A percentile compares a stretch with the other conserved stretches of the same genome.
Conservation (phyloP, 352 stramenopile genomes). For the Phytophthora sp. region DNA sequence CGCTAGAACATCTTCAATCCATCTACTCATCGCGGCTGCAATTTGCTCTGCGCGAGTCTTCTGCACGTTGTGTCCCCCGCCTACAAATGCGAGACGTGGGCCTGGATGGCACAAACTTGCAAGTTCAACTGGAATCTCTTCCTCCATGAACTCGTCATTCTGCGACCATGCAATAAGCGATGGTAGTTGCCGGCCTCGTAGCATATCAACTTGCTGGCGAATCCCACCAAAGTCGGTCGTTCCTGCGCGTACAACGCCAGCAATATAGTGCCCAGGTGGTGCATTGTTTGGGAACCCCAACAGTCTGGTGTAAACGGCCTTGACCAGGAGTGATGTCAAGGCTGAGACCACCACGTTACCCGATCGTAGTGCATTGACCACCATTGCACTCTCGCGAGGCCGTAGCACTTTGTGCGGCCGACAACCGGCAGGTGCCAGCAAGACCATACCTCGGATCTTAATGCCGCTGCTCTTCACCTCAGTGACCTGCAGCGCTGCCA, state of each 20-base stretch:
- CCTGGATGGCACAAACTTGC: constrained; percentile 32
- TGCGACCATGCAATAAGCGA: constrained; percentile 51
- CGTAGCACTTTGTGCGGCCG: constrained; percentile 47
- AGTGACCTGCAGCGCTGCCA: constrained; percentile 42
- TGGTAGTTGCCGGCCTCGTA: constrained; percentile 24
- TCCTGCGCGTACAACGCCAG: constrained; percentile 44
- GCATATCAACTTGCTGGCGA: constrained; percentile 32
- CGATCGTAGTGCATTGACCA: constrained; percentile 34
- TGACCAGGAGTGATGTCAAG: constrained; percentile 25
- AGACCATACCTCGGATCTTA: constrained; percentile 40
- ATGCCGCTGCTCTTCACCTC: not conserved
- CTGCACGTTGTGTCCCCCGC: constrained; percentile 64
- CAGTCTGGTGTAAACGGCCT: constrained; percentile 45
- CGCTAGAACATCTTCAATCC: constrained; percentile 28
- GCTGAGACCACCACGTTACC: constrained; percentile 23
- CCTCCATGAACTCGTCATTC: constrained; percentile 59
- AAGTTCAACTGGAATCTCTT: constrained; percentile 44
- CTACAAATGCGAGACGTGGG: constrained; percentile 43
- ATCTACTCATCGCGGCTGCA: constrained; percentile 23
- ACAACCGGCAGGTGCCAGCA: constrained; percentile 50
- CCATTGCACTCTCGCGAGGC: constrained; percentile 34
- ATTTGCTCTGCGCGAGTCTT: constrained; percentile 54
- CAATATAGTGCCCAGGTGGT: constrained; percentile 41
- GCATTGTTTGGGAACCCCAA: constrained; percentile 33
- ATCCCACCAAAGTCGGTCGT: constrained; percentile 53